phyloP scores from a whole-genome alignment of 495 filamentous ascomycete species.

The Aspergillus conjunctus region DNA sequence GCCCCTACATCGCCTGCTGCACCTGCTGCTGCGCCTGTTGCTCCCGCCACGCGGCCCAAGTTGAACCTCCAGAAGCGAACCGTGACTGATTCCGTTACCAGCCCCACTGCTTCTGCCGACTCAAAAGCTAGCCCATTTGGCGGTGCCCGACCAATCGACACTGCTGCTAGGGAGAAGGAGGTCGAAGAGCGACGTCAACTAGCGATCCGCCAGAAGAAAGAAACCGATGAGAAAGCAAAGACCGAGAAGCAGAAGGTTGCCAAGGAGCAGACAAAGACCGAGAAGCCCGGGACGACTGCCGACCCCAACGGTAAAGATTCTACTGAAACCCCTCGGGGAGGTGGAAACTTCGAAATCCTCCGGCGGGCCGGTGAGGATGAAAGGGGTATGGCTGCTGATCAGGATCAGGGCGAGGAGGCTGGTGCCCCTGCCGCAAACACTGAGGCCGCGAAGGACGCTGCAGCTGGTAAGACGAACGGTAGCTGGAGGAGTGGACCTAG shows the following conservation, averaged over 20 bases:
- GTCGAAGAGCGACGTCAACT: conserved; percentile 83
- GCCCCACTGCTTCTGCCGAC: conserved; percentile 52
- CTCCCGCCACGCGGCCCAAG: conserved; percentile 66
- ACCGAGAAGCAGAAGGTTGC: conserved; percentile 57
- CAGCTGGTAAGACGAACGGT: conserved; percentile 43
- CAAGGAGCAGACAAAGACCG: conserved; percentile 57
- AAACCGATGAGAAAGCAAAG: conserved; percentile 83
- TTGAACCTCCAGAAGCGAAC: conserved; percentile 88
- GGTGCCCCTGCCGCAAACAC: conserved; percentile 31
- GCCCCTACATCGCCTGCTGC: conserved; percentile 56
- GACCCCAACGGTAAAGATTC: conserved; percentile 52
- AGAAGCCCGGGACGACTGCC: conserved; percentile 50
- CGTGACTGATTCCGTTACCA: conserved; percentile 69
- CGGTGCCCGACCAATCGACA: conserved; percentile 86
- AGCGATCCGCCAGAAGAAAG: conserved; percentile 76
- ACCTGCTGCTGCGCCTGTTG: conserved; percentile 31
- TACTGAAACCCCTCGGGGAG: conserved; percentile 44
- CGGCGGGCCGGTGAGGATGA: conserved; percentile 53
- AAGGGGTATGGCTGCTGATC: conserved; percentile 38
- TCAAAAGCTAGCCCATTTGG: conserved; percentile 91
- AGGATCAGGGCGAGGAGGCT: conserved; percentile 34
- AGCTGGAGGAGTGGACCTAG: conserved; percentile 37
- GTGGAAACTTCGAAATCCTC: conserved; percentile 56
- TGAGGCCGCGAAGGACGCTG: conserved; percentile 47
- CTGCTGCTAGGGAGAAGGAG: conserved; percentile 80